Evolutionary conservation across 2,329 filamentous ascomycete species (phyloP).

Genomic region (Coniella vitis): DNA sequence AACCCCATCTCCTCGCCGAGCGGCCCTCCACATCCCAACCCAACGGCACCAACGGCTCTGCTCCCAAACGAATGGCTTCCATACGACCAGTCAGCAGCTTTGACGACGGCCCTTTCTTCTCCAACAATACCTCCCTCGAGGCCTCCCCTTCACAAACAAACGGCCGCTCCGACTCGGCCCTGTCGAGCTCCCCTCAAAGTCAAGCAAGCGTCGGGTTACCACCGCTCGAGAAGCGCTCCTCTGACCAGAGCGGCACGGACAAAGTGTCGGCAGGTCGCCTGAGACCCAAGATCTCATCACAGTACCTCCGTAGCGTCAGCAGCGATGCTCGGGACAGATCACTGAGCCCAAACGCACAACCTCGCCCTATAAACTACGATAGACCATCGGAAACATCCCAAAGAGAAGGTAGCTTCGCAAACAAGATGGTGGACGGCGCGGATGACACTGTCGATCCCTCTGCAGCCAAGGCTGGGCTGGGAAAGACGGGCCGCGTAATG

Average conservation of each 20-base stretch:
- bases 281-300: slow-evolving; percentile 25
- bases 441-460: slow-evolving; percentile 50
- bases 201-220: slow-evolving; percentile 42
- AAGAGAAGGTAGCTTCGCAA: slow-evolving; percentile 19
- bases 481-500: slow-evolving; percentile 72
- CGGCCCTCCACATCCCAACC: slow-evolving; percentile 21
- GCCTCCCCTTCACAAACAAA: slow-evolving; percentile 27
- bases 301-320: slow-evolving; percentile 9
- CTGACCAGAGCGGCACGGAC: slow-evolving; percentile 25
- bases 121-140: slow-evolving; percentile 34
- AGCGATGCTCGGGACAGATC: slow-evolving; percentile 16
- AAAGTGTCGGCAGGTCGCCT: slow-evolving; percentile 29
- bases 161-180: slow-evolving; percentile 33
- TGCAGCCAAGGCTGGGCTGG: slow-evolving; percentile 61
- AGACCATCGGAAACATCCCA: slow-evolving; percentile 23
- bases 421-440: slow-evolving; percentile 13
- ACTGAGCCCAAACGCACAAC: slow-evolving; percentile 4
- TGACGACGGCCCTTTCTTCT: slow-evolving; percentile 33
- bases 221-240: slow-evolving; percentile 27
- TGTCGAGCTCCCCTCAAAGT: slow-evolving; percentile 52
- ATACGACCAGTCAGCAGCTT: slow-evolving; percentile 53
- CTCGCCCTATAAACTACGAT: background rate
- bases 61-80: slow-evolving; percentile 29
- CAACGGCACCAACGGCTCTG: slow-evolving; percentile 13
- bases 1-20: slow-evolving; percentile 19